Percentiles rank a stretch among this genome's conserved stretches.
These are phyloP conservation scores for Tuber calosporum DNA, from an alignment of 495 filamentous ascomycete species.

Conservation along the genomic window DNA sequence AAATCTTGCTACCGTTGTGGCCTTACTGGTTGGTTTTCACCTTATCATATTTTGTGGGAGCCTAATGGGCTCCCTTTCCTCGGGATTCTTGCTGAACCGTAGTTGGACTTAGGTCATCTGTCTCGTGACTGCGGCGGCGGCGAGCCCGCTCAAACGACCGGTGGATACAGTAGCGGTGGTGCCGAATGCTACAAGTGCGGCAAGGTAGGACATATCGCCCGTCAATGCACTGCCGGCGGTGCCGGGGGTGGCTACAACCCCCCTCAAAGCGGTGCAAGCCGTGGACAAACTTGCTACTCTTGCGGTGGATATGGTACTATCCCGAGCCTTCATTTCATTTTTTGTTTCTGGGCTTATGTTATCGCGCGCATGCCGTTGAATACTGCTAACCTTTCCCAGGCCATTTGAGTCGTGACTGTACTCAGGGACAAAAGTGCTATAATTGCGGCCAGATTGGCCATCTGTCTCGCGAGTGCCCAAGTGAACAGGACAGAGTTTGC, in stretches of 20 bases:
- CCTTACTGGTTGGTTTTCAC: constrained; percentile 44
- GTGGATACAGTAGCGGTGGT: constrained; percentile 44
- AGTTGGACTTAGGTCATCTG: constrained; percentile 61
- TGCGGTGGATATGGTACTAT: constrained; percentile 71
- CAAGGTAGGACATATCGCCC: constrained; percentile 92
- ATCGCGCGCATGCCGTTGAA: constrained; percentile 1
- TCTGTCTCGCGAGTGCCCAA: constrained; percentile 88
- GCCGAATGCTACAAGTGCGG: constrained; percentile 99
- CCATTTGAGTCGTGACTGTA: constrained; percentile 96
- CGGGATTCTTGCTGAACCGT: constrained; percentile 15
- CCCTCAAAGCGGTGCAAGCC: constrained; percentile 45
- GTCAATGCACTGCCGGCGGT: constrained; percentile 65
- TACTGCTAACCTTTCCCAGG: constrained; percentile 42
- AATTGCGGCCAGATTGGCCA: constrained; percentile 97
- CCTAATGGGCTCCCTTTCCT: constrained; percentile 14
- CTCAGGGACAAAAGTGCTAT: constrained; percentile 99
- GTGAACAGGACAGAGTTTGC: constrained; percentile 92
- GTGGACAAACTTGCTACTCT: constrained; percentile 87
- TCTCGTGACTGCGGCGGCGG: constrained; percentile 83
- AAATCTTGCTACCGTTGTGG: constrained; percentile 96
- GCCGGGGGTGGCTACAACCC: constrained; percentile 42
- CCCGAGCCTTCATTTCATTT: background rate
- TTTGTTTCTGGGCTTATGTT: background rate
- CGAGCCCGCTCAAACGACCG: constrained; percentile 46
- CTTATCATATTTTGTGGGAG: constrained; percentile 3